A percentile compares a stretch with the other conserved stretches of the same genome.
Conservation (phyloP, 805 yeast genomes). For the Saccharomyces mikatae region DNA sequence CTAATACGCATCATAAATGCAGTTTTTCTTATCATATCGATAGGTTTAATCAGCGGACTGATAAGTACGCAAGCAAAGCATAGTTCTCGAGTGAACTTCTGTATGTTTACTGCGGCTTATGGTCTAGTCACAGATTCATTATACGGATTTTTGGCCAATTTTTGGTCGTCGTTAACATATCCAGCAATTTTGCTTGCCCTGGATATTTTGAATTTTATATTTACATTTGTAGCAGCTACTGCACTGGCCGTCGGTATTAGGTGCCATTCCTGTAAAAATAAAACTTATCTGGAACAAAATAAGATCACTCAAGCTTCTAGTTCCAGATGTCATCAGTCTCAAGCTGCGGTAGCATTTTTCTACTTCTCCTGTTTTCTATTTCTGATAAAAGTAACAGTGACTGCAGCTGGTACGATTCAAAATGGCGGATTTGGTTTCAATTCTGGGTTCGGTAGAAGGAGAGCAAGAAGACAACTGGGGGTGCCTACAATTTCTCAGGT, state of each 20-base stretch:
- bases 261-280: conserved; percentile 76
- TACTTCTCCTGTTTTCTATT: conserved; percentile 77
- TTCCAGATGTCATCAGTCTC: conserved; percentile 92
- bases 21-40: conserved; percentile 62
- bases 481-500: conserved; percentile 88
- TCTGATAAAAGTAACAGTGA: conserved; percentile 46
- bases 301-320: conserved; percentile 63
- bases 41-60: conserved; percentile 87
- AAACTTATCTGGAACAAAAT: conserved; percentile 55
- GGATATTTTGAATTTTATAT: conserved; percentile 84
- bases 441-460: conserved; percentile 26
- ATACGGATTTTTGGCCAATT: conserved; percentile 71
- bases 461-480: conserved; percentile 59
- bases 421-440: conserved; percentile 22
- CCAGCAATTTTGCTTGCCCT: conserved; percentile 66
- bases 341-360: conserved; percentile 73
- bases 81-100: conserved; percentile 79
- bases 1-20: conserved; percentile 69
- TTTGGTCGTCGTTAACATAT: conserved; percentile 70
- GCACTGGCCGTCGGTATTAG: conserved; percentile 88
- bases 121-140: conserved; percentile 73
- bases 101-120: conserved; percentile 79
- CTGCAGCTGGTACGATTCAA: conserved; percentile 10
- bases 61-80: conserved; percentile 53
- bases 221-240: conserved; percentile 90